Percentiles rank a stretch among this genome's conserved stretches.
Conservation (phyloP, 768 basidiomycete species). For the Amanita molliuscula region DNA sequence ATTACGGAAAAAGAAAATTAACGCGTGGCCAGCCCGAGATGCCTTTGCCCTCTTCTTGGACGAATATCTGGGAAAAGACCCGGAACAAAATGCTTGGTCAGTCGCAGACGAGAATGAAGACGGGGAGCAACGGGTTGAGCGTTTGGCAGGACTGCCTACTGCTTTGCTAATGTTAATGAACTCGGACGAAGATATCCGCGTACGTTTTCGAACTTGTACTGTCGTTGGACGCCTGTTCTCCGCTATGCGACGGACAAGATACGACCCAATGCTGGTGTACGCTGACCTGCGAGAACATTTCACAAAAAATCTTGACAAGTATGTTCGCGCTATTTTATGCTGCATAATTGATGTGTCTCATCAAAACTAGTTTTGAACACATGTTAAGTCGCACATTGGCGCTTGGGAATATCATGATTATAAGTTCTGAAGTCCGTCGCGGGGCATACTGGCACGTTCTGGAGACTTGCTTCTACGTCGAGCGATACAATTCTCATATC, state of each 20-base stretch:
- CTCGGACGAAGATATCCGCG: constrained; percentile 70
- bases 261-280: constrained; percentile 32
- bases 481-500: constrained; percentile 28
- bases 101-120: constrained; percentile 19
- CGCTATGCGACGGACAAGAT: constrained; percentile 25
- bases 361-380: constrained; percentile 47
- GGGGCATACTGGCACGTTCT: constrained; percentile 85
- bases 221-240: constrained; percentile 51
- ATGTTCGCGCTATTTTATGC: constrained; percentile 16
- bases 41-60: constrained; percentile 55
- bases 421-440: constrained; percentile 65
- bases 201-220: constrained; percentile 67
- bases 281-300: constrained; percentile 32
- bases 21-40: constrained; percentile 64
- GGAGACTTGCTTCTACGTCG: constrained; percentile 45
- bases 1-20: constrained; percentile 28
- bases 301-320: constrained; percentile 39
- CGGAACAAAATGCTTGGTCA: constrained; percentile 39
- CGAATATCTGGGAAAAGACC: constrained; percentile 50
- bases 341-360: neutral
- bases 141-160: constrained; percentile 23
- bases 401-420: constrained; percentile 70
- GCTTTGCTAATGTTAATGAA: constrained; percentile 41
- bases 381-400: constrained; percentile 67
- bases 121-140: constrained; percentile 10